A percentile compares a stretch with the other conserved stretches of the same genome.
Evolutionary conservation across 768 basidiomycete species (phyloP).

Genomic region (Rhizopogon rudus): DNA sequence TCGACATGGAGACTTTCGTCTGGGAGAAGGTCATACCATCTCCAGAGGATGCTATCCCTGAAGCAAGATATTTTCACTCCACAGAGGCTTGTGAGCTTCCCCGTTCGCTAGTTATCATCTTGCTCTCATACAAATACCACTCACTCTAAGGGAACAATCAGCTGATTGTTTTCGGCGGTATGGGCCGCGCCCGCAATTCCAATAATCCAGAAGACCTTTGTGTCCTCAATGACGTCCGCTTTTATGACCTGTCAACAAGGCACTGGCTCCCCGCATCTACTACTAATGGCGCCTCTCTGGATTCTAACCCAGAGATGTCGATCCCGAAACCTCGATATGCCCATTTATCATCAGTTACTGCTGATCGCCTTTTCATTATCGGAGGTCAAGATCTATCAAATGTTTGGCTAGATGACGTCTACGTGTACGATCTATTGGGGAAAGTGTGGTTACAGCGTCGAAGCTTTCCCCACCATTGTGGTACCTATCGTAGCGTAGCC

Average conservation of each 20-base stretch:
- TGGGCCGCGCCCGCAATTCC: constrained; percentile 77
- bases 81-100: constrained; percentile 68
- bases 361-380: constrained; percentile 83
- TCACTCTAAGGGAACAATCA: constrained; percentile 67
- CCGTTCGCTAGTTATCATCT: neutral
- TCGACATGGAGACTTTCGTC: constrained; percentile 74
- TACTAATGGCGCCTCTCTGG: constrained; percentile 26
- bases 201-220: constrained; percentile 75
- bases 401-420: constrained; percentile 90
- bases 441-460: constrained; percentile 77
- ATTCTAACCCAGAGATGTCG: constrained; percentile 39
- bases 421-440: constrained; percentile 75
- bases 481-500: constrained; percentile 92
- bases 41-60: constrained; percentile 67
- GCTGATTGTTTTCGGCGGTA: constrained; percentile 91
- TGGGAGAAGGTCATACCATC: constrained; percentile 70
- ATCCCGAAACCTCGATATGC: constrained; percentile 88
- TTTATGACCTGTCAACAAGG: constrained; percentile 71
- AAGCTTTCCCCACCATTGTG: constrained; percentile 88
- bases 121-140: constrained; percentile 10
- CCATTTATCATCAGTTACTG: constrained; percentile 84
- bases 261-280: constrained; percentile 60
- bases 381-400: constrained; percentile 95
- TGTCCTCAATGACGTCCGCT: constrained; percentile 89
- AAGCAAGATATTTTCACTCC: constrained; percentile 92